phyloP scores from a whole-genome alignment of 352 stramenopile species.

The Globisporangium carolinianum region DNA sequence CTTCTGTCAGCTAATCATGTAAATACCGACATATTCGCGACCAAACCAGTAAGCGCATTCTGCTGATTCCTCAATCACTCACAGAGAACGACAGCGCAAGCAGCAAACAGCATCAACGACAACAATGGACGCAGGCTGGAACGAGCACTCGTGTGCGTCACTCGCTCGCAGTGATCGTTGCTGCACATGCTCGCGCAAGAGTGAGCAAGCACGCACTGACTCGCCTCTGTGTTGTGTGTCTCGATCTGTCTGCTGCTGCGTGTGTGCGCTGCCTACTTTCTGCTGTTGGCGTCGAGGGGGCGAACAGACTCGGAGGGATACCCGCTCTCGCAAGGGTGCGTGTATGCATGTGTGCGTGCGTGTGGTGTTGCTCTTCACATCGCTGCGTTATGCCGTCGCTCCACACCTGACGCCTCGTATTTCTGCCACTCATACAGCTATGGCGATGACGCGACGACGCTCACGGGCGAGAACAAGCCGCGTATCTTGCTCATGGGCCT shows the following conservation, averaged over 20 bases:
- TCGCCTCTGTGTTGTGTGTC: background rate
- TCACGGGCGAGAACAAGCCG: conserved; percentile 88
- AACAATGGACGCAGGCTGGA: conserved; percentile 59
- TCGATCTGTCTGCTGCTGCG: background rate
- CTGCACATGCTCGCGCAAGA: background rate
- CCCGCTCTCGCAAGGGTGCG: conserved; percentile 25
- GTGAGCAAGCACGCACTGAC: no score
- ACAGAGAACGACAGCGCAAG: background rate
- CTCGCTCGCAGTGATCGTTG: background rate
- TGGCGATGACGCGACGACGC: conserved; percentile 52
- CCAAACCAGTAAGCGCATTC: no score
- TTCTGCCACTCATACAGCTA: conserved; percentile 27
- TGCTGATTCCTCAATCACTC: background rate
- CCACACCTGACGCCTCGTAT: background rate
- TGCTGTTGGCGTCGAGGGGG: background rate
- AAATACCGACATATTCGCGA: no score
- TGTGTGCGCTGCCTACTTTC: background rate
- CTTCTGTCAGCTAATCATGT: no score
- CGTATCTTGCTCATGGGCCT: conserved; percentile 97
- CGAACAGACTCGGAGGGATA: conserved; percentile 27
- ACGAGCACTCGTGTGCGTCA: conserved; percentile 70
- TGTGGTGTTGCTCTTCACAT: background rate
- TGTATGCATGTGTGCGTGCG: conserved; percentile 4
- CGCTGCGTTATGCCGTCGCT: background rate
- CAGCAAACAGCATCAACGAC: background rate